These are phyloP conservation scores for Sporothrix euskadiensis DNA, from an alignment of 2,329 filamentous ascomycete species.

Conservation along the genomic window DNA sequence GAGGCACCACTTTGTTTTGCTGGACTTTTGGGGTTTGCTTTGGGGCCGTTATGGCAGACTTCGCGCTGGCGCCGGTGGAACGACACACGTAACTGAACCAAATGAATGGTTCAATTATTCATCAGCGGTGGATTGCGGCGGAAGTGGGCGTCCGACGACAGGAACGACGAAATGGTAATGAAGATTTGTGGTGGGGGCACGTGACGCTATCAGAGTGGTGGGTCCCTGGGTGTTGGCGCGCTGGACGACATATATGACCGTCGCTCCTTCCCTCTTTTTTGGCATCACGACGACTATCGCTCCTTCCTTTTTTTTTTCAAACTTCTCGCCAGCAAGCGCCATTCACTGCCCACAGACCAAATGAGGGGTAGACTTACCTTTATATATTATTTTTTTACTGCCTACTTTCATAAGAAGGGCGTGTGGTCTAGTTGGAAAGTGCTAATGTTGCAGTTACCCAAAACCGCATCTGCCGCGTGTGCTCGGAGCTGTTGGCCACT, in stretches of 20 bases:
- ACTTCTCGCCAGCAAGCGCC: background rate
- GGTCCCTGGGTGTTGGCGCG: background rate
- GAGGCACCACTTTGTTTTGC: background rate
- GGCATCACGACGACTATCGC: conserved; percentile 10
- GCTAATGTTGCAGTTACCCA: background rate
- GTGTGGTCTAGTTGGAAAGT: background rate
- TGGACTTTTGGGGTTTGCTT: background rate
- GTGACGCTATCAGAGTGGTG: background rate
- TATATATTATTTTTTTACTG: conserved; percentile 1
- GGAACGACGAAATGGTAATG: background rate
- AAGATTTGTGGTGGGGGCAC: background rate
- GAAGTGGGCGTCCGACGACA: background rate
- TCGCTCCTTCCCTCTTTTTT: conserved; percentile 14
- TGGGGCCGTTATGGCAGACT: background rate
- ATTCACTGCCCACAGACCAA: background rate
- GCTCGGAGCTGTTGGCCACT: background rate
- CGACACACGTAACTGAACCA: background rate
- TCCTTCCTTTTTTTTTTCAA: conserved; percentile 15
- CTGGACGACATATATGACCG: conserved; percentile 17
- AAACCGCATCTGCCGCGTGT: background rate
- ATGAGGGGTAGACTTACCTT: conserved; percentile 3
- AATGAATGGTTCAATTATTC: background rate
- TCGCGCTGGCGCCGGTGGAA: background rate
- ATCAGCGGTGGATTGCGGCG: background rate
- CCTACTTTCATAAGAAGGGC: background rate